phyloP scores from a whole-genome alignment of 108 stramenopile genomes.

The Nitzschia inconspicua region DNA sequence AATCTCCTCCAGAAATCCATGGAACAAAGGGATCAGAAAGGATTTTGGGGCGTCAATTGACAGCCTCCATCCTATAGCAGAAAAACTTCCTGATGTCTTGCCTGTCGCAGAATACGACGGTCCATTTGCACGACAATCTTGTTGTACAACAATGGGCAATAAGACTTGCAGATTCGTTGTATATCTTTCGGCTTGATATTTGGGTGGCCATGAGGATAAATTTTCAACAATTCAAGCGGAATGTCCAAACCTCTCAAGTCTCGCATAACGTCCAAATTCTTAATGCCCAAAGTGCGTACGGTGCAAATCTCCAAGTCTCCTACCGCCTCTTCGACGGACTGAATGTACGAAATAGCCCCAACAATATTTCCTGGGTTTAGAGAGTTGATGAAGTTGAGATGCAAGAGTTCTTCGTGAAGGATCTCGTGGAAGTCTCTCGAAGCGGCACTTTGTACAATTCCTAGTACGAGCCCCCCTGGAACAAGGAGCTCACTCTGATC shows the following conservation, averaged over 20 bases:
- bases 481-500: conserved; percentile 66
- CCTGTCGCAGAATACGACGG: conserved; percentile 69
- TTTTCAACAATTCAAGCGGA: conserved; percentile 63
- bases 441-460: conserved; percentile 54
- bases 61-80: no score
- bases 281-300: conserved; percentile 80
- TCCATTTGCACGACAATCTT: conserved; percentile 74
- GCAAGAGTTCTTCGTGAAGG: conserved; percentile 76
- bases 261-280: conserved; percentile 55
- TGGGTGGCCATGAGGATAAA: background rate
- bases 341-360: conserved; percentile 55
- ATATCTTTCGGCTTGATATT: conserved; percentile 52
- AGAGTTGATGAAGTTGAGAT: conserved; percentile 72
- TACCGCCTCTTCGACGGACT: conserved; percentile 46
- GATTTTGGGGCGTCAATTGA: no score
- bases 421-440: conserved; percentile 83
- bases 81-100: conserved; percentile 57
- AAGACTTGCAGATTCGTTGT: conserved; percentile 61
- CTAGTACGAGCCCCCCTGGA: conserved; percentile 81
- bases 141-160: conserved; percentile 59
- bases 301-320: conserved; percentile 65
- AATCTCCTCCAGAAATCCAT: no score
- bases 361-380: conserved; percentile 77
- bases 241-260: conserved; percentile 50
- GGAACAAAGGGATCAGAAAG: no score